phyloP scores from a whole-genome alignment of 2,329 filamentous ascomycete species.

The Tolypocladium tropicale region DNA sequence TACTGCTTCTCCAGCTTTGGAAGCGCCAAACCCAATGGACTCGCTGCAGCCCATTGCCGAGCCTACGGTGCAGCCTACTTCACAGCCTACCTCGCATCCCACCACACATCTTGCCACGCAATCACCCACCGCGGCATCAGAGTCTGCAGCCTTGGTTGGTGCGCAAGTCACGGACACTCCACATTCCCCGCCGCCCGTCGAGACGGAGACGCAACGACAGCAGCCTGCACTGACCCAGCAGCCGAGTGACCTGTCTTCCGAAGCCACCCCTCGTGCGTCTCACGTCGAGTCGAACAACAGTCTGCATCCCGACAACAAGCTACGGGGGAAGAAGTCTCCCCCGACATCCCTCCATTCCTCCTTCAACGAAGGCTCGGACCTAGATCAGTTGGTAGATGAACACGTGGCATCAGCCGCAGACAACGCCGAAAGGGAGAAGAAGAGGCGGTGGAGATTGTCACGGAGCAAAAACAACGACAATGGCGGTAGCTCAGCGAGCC shows the following conservation, averaged over 20 bases:
- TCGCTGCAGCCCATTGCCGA: constrained; percentile 6
- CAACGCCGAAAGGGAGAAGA: constrained; percentile 55
- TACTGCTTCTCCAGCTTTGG: constrained; percentile 34
- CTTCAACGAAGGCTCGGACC: constrained; percentile 72
- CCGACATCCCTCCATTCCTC: constrained; percentile 68
- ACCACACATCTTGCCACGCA: not conserved
- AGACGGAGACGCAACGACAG: constrained; percentile 5
- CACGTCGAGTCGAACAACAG: constrained; percentile 31
- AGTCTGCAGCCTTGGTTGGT: not conserved
- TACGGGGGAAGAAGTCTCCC: constrained; percentile 63
- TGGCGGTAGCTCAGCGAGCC: constrained; percentile 28
- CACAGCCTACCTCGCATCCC: not conserved
- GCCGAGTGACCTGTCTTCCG: constrained; percentile 25
- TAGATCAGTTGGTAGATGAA: constrained; percentile 59
- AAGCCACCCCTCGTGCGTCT: constrained; percentile 35
- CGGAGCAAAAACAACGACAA: constrained; percentile 49
- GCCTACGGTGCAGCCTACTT: not conserved
- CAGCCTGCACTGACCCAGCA: constrained; percentile 10
- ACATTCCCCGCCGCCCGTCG: not conserved
- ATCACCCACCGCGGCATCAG: not conserved
- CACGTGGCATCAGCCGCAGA: constrained; percentile 23
- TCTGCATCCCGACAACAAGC: constrained; percentile 32
- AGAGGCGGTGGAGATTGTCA: constrained; percentile 63
- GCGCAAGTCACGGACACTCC: not conserved
- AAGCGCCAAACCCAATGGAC: constrained; percentile 38